These are phyloP conservation scores for Sicyos baderoa DNA, from an alignment of 306 rosid species.

Conservation along the genomic window DNA sequence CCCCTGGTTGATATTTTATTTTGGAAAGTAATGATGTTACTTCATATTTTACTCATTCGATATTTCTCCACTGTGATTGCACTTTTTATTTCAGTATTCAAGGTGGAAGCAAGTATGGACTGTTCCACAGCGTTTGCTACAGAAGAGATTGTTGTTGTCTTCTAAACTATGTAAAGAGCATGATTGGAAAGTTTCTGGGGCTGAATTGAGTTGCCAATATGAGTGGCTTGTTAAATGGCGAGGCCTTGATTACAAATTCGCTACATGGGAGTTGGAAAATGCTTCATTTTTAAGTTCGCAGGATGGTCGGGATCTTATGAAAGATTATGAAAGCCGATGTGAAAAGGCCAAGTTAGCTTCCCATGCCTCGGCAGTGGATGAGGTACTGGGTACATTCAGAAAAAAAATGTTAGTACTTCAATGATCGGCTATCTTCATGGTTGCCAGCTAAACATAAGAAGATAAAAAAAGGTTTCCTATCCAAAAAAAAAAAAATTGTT, in stretches of 20 bases:
- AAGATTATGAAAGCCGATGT: slow-evolving; percentile 40
- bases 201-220: slow-evolving; percentile 25
- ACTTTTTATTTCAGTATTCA: slow-evolving; percentile 28
- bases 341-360: slow-evolving; percentile 31
- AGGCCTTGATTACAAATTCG: slow-evolving; percentile 52
- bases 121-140: slow-evolving; percentile 55
- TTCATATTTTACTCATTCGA: slow-evolving; percentile 1
- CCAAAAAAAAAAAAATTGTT: neutral
- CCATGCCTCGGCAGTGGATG: slow-evolving; percentile 26
- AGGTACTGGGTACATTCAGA: slow-evolving; percentile 35
- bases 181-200: slow-evolving; percentile 26
- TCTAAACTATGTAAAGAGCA: slow-evolving; percentile 26
- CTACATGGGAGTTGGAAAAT: slow-evolving; percentile 65
- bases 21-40: neutral
- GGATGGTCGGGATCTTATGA: slow-evolving; percentile 40
- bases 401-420: neutral
- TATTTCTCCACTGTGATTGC: neutral
- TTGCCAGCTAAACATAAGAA: slow-evolving; percentile 4
- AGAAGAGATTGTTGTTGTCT: slow-evolving; percentile 35
- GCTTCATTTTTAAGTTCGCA: slow-evolving; percentile 35
- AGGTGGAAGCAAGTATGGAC: slow-evolving; percentile 50
- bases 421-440: slow-evolving; percentile 17
- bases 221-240: slow-evolving; percentile 78
- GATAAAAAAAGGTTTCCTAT: neutral
- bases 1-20: neutral